These are phyloP conservation scores for Pilaira anomala DNA, from an alignment of 192 early-diverging fungal species.

Conservation along the genomic window DNA sequence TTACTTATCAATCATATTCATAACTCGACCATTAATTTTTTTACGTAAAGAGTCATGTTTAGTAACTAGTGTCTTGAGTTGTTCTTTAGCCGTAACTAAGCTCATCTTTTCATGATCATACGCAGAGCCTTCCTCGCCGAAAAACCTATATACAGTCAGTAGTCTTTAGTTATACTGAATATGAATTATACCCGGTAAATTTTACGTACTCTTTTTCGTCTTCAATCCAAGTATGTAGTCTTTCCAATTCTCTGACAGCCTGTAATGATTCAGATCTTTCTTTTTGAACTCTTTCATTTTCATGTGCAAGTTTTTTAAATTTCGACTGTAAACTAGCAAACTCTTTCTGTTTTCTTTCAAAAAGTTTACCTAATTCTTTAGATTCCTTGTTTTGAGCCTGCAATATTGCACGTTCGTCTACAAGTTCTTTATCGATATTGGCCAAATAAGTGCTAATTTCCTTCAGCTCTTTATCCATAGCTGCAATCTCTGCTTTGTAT, in stretches of 20 bases:
- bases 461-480: conserved; percentile 27
- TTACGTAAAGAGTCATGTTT: conserved; percentile 78
- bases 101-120: conserved; percentile 85
- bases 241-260: conserved; percentile 48
- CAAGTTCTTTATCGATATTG: not conserved
- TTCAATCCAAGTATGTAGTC: conserved; percentile 77
- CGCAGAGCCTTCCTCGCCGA: conserved; percentile 76
- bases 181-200: too few relatives aligned
- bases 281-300: conserved; percentile 67
- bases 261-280: conserved; percentile 53
- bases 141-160: conserved; percentile 47
- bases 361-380: conserved; percentile 61
- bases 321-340: conserved; percentile 72
- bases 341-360: conserved; percentile 62
- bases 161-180: too few relatives aligned
- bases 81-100: conserved; percentile 69
- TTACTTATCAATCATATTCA: conserved; percentile 91
- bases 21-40: conserved; percentile 89
- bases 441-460: not conserved
- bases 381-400: conserved; percentile 78
- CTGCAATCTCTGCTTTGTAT: conserved; percentile 37
- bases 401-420: conserved; percentile 59
- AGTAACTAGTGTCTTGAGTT: conserved; percentile 70
- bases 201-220: conserved; percentile 76
- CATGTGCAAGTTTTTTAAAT: conserved; percentile 75